Percentiles rank a stretch among this genome's conserved stretches.
Conservation (phyloP, 1,284 basidiomycete genomes). For the Sutorius eximius region DNA sequence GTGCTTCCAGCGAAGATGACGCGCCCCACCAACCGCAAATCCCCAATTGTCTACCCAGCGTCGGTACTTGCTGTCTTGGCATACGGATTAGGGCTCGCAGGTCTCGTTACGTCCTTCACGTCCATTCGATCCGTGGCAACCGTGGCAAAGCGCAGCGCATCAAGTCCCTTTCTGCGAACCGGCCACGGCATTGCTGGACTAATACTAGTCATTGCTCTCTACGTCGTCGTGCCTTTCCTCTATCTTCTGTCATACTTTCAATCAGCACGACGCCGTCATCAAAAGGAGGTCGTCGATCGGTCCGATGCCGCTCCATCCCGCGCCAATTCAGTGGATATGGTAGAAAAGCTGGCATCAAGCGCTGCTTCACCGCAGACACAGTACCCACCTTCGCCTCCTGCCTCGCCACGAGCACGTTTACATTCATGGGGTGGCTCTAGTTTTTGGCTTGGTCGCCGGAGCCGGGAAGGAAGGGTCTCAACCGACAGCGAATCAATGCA, state of each 20-base stretch:
- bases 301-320: conserved; percentile 31
- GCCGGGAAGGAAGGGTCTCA: conserved; percentile 46
- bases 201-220: conserved; percentile 59
- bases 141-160: conserved; percentile 36
- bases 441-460: conserved; percentile 41
- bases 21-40: conserved; percentile 23
- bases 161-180: conserved; percentile 49
- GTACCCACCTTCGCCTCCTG: conserved; percentile 44
- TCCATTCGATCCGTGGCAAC: conserved; percentile 39
- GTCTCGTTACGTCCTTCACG: conserved; percentile 62
- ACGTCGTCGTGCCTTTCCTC: conserved; percentile 52
- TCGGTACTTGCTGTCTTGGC: conserved; percentile 46
- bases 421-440: conserved; percentile 56
- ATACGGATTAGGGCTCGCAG: conserved; percentile 62
- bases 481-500: conserved; percentile 50
- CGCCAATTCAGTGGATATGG: conserved; percentile 43
- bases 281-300: conserved; percentile 22
- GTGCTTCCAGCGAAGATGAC: conserved; percentile 41
- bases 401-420: conserved; percentile 47
- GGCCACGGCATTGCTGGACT: conserved; percentile 62
- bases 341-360: conserved; percentile 49
- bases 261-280: conserved; percentile 11
- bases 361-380: conserved; percentile 38
- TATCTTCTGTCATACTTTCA: conserved; percentile 37
- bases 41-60: conserved; percentile 39